A percentile compares a stretch with the other conserved stretches of the same genome.
Evolutionary conservation across 148 eudicot species (phyloP).

Genomic region (Diospyros lotus): DNA sequence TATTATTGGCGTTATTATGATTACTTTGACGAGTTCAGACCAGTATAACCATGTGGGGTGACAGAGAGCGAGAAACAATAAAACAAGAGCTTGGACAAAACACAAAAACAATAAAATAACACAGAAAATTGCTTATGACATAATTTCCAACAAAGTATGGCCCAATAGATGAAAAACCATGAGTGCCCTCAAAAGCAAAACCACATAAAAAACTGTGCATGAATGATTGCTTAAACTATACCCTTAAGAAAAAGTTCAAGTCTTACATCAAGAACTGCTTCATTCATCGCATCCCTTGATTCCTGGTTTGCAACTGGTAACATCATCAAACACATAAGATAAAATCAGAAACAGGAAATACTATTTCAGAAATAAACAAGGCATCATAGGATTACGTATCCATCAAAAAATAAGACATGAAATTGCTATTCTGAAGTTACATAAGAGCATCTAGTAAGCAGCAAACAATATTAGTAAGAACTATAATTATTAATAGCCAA

Average conservation of each 20-base stretch:
- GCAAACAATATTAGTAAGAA: too few relatives aligned
- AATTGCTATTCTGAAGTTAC: too few relatives aligned
- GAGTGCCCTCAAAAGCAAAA: background rate
- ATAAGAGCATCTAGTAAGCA: too few relatives aligned
- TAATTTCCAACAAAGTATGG: too few relatives aligned
- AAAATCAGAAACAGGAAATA: constrained; percentile 4
- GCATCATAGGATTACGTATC: too few relatives aligned
- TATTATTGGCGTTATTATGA: too few relatives aligned
- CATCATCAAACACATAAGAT: constrained; percentile 3
- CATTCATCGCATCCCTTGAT: constrained; percentile 27
- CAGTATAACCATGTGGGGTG: too few relatives aligned
- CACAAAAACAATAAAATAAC: background rate
- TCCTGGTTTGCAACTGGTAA: constrained; percentile 42
- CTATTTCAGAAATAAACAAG: background rate
- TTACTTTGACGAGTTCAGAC: too few relatives aligned
- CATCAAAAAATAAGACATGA: too few relatives aligned
- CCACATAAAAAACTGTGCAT: background rate
- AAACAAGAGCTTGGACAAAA: too few relatives aligned
- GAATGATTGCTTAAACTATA: constrained; percentile 1
- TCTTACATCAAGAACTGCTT: constrained; percentile 42
- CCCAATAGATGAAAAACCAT: background rate
- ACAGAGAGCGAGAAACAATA: too few relatives aligned
- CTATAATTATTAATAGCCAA: too few relatives aligned
- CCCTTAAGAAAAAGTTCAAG: background rate
- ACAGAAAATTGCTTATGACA: background rate